These are phyloP conservation scores for Eurotiales sp. DNA, from an alignment of 2,329 filamentous ascomycete genomes.

Conservation along the genomic window DNA sequence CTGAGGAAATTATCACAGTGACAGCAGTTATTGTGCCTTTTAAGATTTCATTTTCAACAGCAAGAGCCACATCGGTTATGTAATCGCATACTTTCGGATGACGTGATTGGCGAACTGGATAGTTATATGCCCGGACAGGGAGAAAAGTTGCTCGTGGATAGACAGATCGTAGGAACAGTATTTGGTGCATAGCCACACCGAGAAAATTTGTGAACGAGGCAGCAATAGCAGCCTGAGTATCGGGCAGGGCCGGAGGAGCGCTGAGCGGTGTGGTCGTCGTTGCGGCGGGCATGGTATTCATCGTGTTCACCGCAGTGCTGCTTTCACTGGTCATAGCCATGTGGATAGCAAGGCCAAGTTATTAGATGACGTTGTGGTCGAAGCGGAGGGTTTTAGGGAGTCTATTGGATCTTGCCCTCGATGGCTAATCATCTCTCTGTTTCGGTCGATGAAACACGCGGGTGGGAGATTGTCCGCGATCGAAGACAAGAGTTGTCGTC, in stretches of 20 bases:
- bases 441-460: conserved; percentile 21
- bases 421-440: conserved; percentile 44
- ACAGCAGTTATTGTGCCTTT: conserved; percentile 54
- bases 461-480: conserved; percentile 5
- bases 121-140: conserved; percentile 74
- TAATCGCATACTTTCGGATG: conserved; percentile 83
- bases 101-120: conserved; percentile 77
- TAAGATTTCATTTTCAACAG: conserved; percentile 67
- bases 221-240: conserved; percentile 58
- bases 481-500: conserved; percentile 11
- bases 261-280: conserved; percentile 38
- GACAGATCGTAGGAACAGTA: conserved; percentile 75
- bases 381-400: conserved; percentile 34
- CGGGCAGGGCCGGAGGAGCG: conserved; percentile 38
- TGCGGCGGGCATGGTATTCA: conserved; percentile 23
- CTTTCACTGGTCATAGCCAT: conserved; percentile 42
- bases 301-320: conserved; percentile 27
- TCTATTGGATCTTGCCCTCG: conserved; percentile 41
- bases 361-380: conserved; percentile 22
- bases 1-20: conserved; percentile 54
- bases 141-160: conserved; percentile 78
- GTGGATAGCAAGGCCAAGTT: conserved; percentile 15
- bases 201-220: conserved; percentile 74
- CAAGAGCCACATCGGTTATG: conserved; percentile 74
- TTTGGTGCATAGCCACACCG: conserved; percentile 76